Evolutionary conservation across 169 alveolate genomes (phyloP), one percentile per base, ranked within the genome.

Genomic region (Cryptosporidium tyzzeri): DNA sequence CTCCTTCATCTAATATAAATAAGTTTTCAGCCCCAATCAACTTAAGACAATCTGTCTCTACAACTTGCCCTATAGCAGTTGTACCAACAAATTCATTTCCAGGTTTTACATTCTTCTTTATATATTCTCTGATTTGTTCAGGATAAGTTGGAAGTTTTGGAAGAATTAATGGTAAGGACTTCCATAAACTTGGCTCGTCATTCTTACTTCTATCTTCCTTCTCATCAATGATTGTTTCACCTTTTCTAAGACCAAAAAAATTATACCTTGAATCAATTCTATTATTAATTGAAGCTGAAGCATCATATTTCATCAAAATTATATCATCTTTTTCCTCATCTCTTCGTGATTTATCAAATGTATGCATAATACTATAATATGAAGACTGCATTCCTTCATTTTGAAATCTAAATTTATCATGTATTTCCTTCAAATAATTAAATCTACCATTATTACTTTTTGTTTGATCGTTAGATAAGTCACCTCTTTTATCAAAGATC

Each of bases 1-100:
- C 18, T 3, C 86, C 71, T 58, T 59, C 71, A 58, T 74, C 86
- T 21, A 74, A 45, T 33, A 74, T 74, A 44, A 53, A 48, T 35
- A 74, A 6, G 26, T 74, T 74, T 12, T 50, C 35, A 29, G 65
- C 61, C 1, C 86, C 86, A 10, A 29, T 74, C 26, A 74, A 39
- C 16, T 23, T 74, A 53, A 74, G 58, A 35, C 86, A 74, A 3
- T 74, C 68, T 8, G 73, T 39, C 16, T 74, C 53, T n/a, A 74
- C 86, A 29, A 74, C 86, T 37, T 31, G 59, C 18, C 71, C 71
- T 8, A 74, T 14, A 31, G 86, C 51, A 9, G 86, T 61, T 10
- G 86, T 74, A 14, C 86, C 86, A n/a, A 59, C 71, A 14, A 74
- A 74, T 39, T 74, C 73, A 26, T 74, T 74, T n/a, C 86, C 71